Base-by-base conservation (phyloP, 768 basidiomycete species). In the Rhizopogon vesiculosus region DNA sequence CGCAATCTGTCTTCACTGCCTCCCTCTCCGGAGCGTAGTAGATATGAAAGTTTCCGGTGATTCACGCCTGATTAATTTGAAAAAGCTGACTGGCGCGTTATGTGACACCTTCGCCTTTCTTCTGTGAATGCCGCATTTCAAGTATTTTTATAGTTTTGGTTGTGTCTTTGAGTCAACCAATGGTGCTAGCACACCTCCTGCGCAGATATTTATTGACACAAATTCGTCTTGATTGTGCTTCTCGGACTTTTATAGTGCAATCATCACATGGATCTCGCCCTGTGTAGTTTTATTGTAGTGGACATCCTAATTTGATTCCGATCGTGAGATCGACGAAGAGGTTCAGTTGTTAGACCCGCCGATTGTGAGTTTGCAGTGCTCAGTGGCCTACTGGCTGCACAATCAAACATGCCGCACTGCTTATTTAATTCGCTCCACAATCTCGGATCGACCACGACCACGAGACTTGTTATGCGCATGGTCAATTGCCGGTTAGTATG, bases 1-100 rank as follows among this genome's bases (percentile, higher is more conserved):
- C 73, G 80, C 48, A 66, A 80, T 46, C 75, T 81, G 44, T 70
- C 77, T n/a, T 38, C 48, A 25, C 48, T 49, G 48, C 70, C 79
- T 18, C 60, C 80, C 13, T 55, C 45, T 19, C 53, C 55, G 53
- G 80, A 78, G 9, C 48, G 48, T 16, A 65, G 59, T 43, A 70
- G 65, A 42, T 69, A 69, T 38, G 67, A 69, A 16, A 57, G 67
- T 53, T 70, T 64, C 53, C 33, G 48, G 15, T 49, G 22, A 56
- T 60, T 25, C 19, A 56, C 72, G 60, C 62, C 60, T 42, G 64
- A 61, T 51, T 64, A 64, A 54, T 50, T 38, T 18, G 15, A 54
- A 46, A n/a, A 28, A 45, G 15, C 28, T 38, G 33, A 9, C 31
- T n/a, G 33, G 10, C 33, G 31, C 43, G 12, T 51, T 54, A 25